Base-by-base conservation (phyloP, 176 grass and related monocot species). In the Urochloa ruziziensis region DNA sequence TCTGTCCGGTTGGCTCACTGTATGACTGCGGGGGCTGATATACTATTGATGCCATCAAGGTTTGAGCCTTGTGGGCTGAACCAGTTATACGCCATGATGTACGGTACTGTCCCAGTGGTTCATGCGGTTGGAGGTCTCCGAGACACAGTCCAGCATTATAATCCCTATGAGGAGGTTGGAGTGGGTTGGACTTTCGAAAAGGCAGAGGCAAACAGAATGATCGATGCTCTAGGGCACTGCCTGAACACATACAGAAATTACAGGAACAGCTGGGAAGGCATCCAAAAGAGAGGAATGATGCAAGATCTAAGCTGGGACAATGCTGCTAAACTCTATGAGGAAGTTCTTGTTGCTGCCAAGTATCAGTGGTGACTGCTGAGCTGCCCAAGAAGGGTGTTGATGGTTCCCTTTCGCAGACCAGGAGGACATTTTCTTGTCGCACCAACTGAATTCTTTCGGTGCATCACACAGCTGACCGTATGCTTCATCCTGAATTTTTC, bases 31-130 rank as follows among this genome's bases (percentile, higher is more conserved):
- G 96, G 93, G 0, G 91, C 96, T 66, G 93, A 98, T 75, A 54
- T 98, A 67, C 70, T 98, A 12, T 67, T 98, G 80, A 98, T 98
- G 96, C 96, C 96, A 4, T 98, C 96, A 53, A 91, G 93, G 46
- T 99, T 94, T 46, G 96, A 99, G 76, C 93, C 93, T 42, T 99
- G 96, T 18, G 96, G 96, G 18, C 43, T 96, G 82, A 99, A 96
- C 78, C 96, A 94, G 86, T 87, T 96, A 33, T 92, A 96, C 83
- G 96, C 91, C 61, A 92, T 99, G 93, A 98, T 98, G 93, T 98
- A 96, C 16, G 96, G 96, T 32, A 98, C 96, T 33, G 57, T 98
- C 46, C 96, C 96, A 1, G 96, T 98, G 13, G 96, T 99, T 65
- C 96, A 99, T 85, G 91, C 91, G 0, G 96, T 99, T n/a, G 93